Percentiles rank a stretch among this genome's conserved stretches.
Conservation (phyloP, 768 basidiomycete species). For the Collybia sp. region DNA sequence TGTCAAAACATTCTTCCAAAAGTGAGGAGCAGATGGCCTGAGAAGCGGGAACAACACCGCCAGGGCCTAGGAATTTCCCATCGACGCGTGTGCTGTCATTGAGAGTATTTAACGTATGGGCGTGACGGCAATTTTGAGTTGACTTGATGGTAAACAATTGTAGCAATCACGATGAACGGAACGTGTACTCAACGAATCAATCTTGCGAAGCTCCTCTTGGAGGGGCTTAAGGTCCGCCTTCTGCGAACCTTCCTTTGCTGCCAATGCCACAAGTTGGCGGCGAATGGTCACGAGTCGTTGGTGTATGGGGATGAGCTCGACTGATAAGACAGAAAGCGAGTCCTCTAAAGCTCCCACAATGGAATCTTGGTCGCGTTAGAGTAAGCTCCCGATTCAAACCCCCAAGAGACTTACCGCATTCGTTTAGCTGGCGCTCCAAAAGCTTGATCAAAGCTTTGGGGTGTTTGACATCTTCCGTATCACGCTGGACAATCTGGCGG, state of each 20-base stretch:
- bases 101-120: conserved; percentile 5
- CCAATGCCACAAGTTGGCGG: conserved; percentile 82
- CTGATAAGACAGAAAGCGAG: conserved; percentile 81
- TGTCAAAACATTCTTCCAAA: conserved; percentile 95
- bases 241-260: conserved; percentile 80
- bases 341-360: conserved; percentile 76
- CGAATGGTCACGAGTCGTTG: conserved; percentile 84
- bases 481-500: conserved; percentile 80
- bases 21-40: conserved; percentile 90
- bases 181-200: conserved; percentile 85
- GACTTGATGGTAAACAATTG: conserved; percentile 9
- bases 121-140: no score
- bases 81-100: conserved; percentile 79
- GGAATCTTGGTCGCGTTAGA: conserved; percentile 46
- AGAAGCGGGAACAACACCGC: conserved; percentile 84
- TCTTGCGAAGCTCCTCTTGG: conserved; percentile 89
- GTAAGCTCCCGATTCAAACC: neutral
- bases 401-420: conserved; percentile 68
- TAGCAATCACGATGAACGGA: conserved; percentile 26
- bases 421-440: conserved; percentile 85
- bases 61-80: conserved; percentile 91
- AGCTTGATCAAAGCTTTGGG: conserved; percentile 85
- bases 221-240: conserved; percentile 88
- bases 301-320: conserved; percentile 88
- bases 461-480: conserved; percentile 77